These are phyloP conservation scores for Rubia occidens DNA, from an alignment of 305 asterid genomes.

Conservation along the genomic window DNA sequence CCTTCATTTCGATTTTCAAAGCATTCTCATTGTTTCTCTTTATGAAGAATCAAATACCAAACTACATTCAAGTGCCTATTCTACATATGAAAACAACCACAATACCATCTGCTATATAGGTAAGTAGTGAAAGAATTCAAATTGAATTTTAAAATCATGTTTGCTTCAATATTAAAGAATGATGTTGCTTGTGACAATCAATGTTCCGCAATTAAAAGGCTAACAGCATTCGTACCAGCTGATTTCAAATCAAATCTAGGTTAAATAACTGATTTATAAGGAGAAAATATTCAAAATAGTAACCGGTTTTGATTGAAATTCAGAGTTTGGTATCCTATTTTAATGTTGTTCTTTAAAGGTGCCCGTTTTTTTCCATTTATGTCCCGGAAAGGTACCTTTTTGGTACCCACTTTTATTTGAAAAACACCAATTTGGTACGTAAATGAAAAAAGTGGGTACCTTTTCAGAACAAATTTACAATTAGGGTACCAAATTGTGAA, in stretches of 20 bases:
- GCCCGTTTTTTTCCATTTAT: too few relatives aligned
- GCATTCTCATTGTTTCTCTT: neutral
- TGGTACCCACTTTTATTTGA: too few relatives aligned
- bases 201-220: neutral
- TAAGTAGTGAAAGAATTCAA: too few relatives aligned
- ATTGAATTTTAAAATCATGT: neutral
- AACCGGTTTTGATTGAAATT: too few relatives aligned
- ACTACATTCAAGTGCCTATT: neutral
- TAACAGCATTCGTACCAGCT: neutral
- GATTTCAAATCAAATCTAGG: neutral
- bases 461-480: too few relatives aligned
- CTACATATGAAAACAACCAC: neutral
- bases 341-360: too few relatives aligned
- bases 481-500: too few relatives aligned
- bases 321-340: too few relatives aligned
- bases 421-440: too few relatives aligned
- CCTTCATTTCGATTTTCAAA: neutral
- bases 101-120: neutral
- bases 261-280: neutral
- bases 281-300: too few relatives aligned
- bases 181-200: neutral
- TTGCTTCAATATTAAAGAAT: neutral
- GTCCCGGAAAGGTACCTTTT: too few relatives aligned
- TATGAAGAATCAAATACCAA: neutral
- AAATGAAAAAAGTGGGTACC: too few relatives aligned